These are phyloP conservation scores for Chaetomium tenue DNA, from an alignment of 495 filamentous ascomycete species.

Conservation along the genomic window DNA sequence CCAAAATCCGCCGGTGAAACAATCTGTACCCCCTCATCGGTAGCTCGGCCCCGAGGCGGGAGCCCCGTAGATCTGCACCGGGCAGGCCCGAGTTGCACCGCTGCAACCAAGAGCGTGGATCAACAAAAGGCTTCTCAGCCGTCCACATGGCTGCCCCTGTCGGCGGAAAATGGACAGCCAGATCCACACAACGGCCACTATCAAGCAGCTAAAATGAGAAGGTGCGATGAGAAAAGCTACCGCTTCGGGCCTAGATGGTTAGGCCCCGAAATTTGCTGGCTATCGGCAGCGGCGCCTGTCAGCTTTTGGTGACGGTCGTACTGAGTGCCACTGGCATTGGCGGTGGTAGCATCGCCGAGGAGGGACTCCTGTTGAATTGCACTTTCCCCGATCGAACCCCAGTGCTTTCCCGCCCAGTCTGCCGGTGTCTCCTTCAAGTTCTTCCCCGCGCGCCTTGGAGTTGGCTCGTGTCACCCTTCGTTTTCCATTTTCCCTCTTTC, in stretches of 20 bases:
- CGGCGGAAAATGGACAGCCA: background rate
- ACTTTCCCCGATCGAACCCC: no score
- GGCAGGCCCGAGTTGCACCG: background rate
- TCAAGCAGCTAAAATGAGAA: background rate
- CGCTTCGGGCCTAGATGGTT: conserved; percentile 5
- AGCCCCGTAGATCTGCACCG: background rate
- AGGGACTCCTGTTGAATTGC: no score
- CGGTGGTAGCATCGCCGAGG: no score
- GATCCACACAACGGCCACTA: background rate
- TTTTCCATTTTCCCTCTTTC: background rate
- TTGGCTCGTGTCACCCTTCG: background rate
- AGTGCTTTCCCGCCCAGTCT: no score
- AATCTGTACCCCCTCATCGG: background rate
- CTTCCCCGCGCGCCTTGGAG: background rate
- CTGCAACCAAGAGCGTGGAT: background rate
- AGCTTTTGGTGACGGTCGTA: no score
- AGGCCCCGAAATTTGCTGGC: background rate
- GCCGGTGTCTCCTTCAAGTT: no score
- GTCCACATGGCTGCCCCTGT: background rate
- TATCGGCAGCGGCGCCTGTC: background rate
- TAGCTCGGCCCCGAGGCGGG: background rate
- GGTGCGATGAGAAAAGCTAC: background rate
- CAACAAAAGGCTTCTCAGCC: background rate
- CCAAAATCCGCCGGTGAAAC: background rate
- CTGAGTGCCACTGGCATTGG: no score